Evolutionary conservation across 306 rosid genomes (phyloP), one percentile per base, ranked within the genome.

Genomic region (Ammopiptanthus mongolicus): DNA sequence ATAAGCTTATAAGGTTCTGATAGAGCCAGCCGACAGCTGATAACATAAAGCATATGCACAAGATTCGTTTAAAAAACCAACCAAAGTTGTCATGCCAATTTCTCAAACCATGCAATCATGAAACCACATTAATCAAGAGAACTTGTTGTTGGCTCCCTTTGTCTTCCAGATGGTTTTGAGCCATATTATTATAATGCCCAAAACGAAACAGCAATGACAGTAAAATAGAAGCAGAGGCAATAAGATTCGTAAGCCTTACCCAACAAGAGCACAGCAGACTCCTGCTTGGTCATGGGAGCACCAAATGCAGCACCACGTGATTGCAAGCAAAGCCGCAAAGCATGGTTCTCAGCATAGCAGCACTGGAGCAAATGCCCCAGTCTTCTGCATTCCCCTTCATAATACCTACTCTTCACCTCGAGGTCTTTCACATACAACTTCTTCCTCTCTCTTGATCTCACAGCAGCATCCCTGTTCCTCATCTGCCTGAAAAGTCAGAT

Each of bases 211-310:
- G 4, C 19, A 64, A 64, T 0, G 3, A 19, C n/a, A 47, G 21
- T 5, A 50, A 47, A 36, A 53, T 8, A 59, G 36, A 74, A 44
- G 28, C 65, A 46, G 50, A 18, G 29, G 29, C 46, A 52, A 57
- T 13, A 12, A n/a, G 73, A 73, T 22, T 69, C 23, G 25, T 44
- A 65, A 73, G 78, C 55, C 93, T 76, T 86, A 91, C 97, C 98
- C 98, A 91, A 75, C 65, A 93, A 86, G 97, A 93, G 98, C 88
- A 93, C 98, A 53, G 98, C 98, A 93, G 97, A 93, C 98, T 91
- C 98, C 98, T 88, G 98, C 97, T 82, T 87, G 86, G 92, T 62
- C 79, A 81, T 57, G 78, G 92, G 67, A 78, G 86, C 91, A 93
- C 80, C 91, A 82, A 67, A 85, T 56, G 88, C 81, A 41, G 88